These are phyloP conservation scores for Malassezia furfur DNA, from an alignment of 1,284 basidiomycete species.

Conservation along the genomic window DNA sequence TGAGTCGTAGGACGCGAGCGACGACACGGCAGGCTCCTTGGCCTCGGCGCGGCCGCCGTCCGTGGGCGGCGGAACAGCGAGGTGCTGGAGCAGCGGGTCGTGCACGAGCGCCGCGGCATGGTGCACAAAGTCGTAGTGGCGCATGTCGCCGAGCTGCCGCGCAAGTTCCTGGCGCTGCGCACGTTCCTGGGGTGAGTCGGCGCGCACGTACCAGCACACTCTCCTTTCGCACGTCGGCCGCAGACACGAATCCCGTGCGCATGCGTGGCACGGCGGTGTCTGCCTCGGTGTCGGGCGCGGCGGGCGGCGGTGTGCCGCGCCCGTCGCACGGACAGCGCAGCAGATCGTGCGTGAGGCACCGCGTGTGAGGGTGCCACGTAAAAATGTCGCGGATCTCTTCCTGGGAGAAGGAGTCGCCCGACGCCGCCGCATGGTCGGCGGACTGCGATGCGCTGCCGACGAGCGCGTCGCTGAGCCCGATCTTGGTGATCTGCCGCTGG, in stretches of 20 bases:
- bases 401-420: slow-evolving; percentile 30
- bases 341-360: slow-evolving; percentile 76
- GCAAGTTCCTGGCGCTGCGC: slow-evolving; percentile 8
- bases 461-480: slow-evolving; percentile 61
- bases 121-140: slow-evolving; percentile 11
- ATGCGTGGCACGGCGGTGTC: not conserved
- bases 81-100: not conserved
- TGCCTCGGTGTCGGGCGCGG: slow-evolving; percentile 7
- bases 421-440: slow-evolving; percentile 17
- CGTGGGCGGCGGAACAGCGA: not conserved
- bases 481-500: slow-evolving; percentile 87
- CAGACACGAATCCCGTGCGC: slow-evolving; percentile 14
- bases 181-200: not conserved
- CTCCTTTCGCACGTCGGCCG: slow-evolving; percentile 1
- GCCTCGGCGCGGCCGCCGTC: not conserved
- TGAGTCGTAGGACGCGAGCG: not conserved
- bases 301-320: slow-evolving; percentile 19
- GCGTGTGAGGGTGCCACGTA: slow-evolving; percentile 66
- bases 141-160: slow-evolving; percentile 1
- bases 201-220: not conserved
- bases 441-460: slow-evolving; percentile 45
- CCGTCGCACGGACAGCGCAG: slow-evolving; percentile 41
- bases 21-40: not conserved
- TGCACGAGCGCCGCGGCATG: not conserved
- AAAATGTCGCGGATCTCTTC: slow-evolving; percentile 65